Evolutionary conservation across 176 grass and related monocot genomes (phyloP), one percentile per base, ranked within the genome.

Genomic region (Melocanna baccifera): DNA sequence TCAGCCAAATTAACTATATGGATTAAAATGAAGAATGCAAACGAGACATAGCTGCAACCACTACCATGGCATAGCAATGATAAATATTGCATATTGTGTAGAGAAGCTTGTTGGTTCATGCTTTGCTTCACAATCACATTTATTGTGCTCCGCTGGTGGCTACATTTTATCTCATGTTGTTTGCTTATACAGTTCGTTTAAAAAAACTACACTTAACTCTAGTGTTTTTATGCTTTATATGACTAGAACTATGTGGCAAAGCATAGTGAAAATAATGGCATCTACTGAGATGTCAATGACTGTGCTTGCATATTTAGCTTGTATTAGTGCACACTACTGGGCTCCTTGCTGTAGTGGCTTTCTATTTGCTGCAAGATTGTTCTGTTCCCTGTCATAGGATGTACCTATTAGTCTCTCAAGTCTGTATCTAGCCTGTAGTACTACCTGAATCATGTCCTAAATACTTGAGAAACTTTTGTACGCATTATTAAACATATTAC

Each of bases 11-110:
- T 14, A 15, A 69, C 16, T 65, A 19, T 43, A 55, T 67, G 18
- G 1, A 32, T 67, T 67, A 71, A 12, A 69, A 56, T 80, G 56
- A 75, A 75, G 12, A 52, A 85, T 50, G 15, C 65, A 69, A 69
- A 61, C 9, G 29, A 69, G 41, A 58, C 26, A 57, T 62, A 40
- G 25, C 5, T 78, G 59, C 20, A 61, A 67, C 6, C 28, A 37
- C 23, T 15, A 37, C 32, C 47, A 47, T 52, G 52, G 3, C 26
- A 39, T 52, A n/a, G 41, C 32, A 12, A 19, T 70, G 32, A 41
- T 55, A 15, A 65, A 19, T 28, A 63, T 3, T 65, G 43, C 4
- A 14, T 71, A 56, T 25, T 29, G 45, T 62, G 11, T 22, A 32
- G 22, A 12, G 32, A 69, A 41, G 14, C 14, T 47, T 78, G 37